Evolutionary conservation across 352 stramenopile genomes (phyloP).

Genomic region (Phytophthora boehmeriae): DNA sequence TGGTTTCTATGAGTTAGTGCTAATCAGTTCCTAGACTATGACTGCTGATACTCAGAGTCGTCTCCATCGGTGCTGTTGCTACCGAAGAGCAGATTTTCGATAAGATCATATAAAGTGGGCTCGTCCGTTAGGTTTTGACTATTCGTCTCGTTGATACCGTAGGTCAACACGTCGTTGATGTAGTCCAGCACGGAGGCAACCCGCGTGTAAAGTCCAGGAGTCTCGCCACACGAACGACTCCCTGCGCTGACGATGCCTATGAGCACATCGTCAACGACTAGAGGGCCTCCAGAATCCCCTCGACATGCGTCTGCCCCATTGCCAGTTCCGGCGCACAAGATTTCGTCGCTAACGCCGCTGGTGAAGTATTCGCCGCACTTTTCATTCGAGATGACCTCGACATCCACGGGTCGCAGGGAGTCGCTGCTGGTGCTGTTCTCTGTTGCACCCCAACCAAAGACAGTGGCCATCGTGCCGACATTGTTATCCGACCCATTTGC

Average conservation of each 20-base stretch:
- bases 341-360: constrained; percentile 33
- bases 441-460: constrained; percentile 57
- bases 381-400: constrained; percentile 49
- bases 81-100: too few species aligned
- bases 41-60: too few species aligned
- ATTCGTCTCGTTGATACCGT: too few species aligned
- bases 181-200: not conserved
- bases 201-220: constrained; percentile 42
- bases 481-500: constrained; percentile 46
- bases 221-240: constrained; percentile 30
- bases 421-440: constrained; percentile 36
- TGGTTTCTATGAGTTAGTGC: too few species aligned
- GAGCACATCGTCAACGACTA: constrained; percentile 38
- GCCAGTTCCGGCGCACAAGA: constrained; percentile 44
- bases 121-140: too few species aligned
- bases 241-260: constrained; percentile 56
- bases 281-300: constrained; percentile 51
- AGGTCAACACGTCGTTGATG: too few species aligned
- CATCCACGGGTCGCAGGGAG: constrained; percentile 47
- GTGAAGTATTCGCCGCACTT: constrained; percentile 42
- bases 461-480: constrained; percentile 45
- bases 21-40: too few species aligned
- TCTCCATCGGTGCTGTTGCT: too few species aligned
- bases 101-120: too few species aligned
- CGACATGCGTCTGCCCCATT: constrained; percentile 46